Evolutionary conservation across 257 asterid species (phyloP).

Genomic region (Rhazya stricta): DNA sequence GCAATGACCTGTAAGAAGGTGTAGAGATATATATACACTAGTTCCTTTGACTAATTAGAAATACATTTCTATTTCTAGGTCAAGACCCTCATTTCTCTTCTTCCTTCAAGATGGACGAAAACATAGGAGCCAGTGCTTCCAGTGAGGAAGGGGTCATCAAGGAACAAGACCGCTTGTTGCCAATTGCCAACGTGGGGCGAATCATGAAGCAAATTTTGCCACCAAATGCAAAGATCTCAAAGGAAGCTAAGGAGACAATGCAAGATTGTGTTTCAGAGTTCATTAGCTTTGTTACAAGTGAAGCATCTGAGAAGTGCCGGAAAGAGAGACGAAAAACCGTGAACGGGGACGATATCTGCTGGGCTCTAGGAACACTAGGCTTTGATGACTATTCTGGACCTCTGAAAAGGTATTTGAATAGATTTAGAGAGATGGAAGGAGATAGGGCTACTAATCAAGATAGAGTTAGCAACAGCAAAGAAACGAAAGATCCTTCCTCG

Average conservation of each 20-base stretch:
- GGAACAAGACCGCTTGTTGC: conserved; percentile 50
- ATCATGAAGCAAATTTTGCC: conserved; percentile 70
- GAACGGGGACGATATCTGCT: conserved; percentile 65
- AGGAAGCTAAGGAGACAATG: conserved; percentile 74
- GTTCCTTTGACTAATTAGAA: conserved; percentile 14
- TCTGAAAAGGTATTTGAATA: conserved; percentile 49
- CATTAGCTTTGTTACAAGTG: conserved; percentile 63
- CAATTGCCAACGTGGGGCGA: conserved; percentile 74
- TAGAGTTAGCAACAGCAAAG: conserved; percentile 22
- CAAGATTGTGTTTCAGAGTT: conserved; percentile 79
- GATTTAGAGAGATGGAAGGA: conserved; percentile 56
- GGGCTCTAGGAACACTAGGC: conserved; percentile 54
- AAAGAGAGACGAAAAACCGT: conserved; percentile 62
- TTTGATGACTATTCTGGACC: conserved; percentile 54
- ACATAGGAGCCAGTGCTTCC: conserved; percentile 21
- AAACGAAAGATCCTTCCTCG: conserved; percentile 17
- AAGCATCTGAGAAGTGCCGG: conserved; percentile 69
- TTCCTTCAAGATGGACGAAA: conserved; percentile 33
- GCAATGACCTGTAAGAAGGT: conserved; percentile 1
- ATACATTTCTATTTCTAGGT: conserved; percentile 1
- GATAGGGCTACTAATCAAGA: conserved; percentile 31
- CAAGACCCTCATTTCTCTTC: not conserved
- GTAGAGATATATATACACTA: not conserved
- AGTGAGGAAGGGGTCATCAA: conserved; percentile 15
- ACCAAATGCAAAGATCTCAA: conserved; percentile 60